These are phyloP conservation scores for Cenchrus purpureus DNA, from an alignment of 176 grass and related monocot genomes.

Conservation along the genomic window DNA sequence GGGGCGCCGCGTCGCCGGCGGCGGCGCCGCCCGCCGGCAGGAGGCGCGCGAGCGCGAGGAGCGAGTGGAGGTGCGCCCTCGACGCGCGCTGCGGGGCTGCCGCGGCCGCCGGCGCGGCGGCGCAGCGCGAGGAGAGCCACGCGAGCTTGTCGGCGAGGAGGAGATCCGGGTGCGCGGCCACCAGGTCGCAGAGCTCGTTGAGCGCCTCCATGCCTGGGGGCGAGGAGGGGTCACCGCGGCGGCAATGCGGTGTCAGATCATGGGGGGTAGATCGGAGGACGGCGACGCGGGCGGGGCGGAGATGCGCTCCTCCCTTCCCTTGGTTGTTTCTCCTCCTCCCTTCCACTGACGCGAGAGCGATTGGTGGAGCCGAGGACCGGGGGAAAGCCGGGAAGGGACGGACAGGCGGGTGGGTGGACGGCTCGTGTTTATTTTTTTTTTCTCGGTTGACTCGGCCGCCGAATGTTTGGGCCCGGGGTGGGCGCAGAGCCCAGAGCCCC, in stretches of 20 bases:
- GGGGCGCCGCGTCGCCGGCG: slow-evolving; percentile 14
- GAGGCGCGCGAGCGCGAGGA: slow-evolving; percentile 80
- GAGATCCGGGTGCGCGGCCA: slow-evolving; percentile 85
- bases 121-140: slow-evolving; percentile 95
- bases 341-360: slow-evolving; percentile 45
- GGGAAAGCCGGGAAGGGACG: background rate
- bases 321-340: slow-evolving; percentile 5
- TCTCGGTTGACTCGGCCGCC: slow-evolving; percentile 16
- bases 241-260: slow-evolving; percentile 59
- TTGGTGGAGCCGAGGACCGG: slow-evolving; percentile 48
- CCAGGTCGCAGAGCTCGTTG: slow-evolving; percentile 93
- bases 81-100: slow-evolving; percentile 36
- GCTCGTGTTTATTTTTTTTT: slow-evolving; percentile 41
- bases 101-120: background rate
- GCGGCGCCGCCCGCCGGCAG: slow-evolving; percentile 50
- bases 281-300: slow-evolving; percentile 37
- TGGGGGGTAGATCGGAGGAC: slow-evolving; percentile 47
- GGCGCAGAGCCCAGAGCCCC: background rate
- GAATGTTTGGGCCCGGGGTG: slow-evolving; percentile 30
- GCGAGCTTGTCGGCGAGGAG: slow-evolving; percentile 93
- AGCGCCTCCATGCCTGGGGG: slow-evolving; percentile 78
- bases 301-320: slow-evolving; percentile 33
- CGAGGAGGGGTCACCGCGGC: slow-evolving; percentile 7
- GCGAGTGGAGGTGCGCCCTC: slow-evolving; percentile 89
- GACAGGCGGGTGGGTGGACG: slow-evolving; percentile 25